phyloP scores from a whole-genome alignment of 176 grass and related monocot species.

The Cenchrus americanus region DNA sequence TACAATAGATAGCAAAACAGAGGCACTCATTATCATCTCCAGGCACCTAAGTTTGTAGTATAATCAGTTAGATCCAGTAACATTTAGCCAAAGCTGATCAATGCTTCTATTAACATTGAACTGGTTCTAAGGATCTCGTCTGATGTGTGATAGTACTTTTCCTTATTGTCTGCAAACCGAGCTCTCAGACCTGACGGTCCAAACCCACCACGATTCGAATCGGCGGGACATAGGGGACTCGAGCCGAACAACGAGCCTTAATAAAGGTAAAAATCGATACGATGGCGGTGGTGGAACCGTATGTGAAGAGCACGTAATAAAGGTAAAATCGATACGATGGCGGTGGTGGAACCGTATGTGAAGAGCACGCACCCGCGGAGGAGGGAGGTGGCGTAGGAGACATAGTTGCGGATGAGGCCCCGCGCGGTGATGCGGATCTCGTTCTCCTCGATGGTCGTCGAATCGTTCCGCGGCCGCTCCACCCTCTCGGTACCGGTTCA shows the following conservation, averaged over 20 bases:
- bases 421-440: constrained; percentile 95
- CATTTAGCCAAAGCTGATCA: no score
- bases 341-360: no score
- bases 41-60: no score
- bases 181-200: neutral
- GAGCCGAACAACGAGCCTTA: neutral
- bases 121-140: no score
- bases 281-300: neutral
- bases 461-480: constrained; percentile 82
- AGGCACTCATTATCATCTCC: no score
- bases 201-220: constrained; percentile 2
- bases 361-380: constrained; percentile 46
- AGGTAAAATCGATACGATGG: no score
- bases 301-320: no score
- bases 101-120: no score
- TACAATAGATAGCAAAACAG: no score
- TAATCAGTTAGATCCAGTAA: no score
- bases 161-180: no score
- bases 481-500: constrained; percentile 96
- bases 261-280: neutral
- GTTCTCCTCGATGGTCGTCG: constrained; percentile 83
- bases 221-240: neutral
- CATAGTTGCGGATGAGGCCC: constrained; percentile 81
- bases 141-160: no score
- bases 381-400: constrained; percentile 71